Base-by-base conservation (phyloP, 129 eudicot species). In the Artemisia tridentata region DNA sequence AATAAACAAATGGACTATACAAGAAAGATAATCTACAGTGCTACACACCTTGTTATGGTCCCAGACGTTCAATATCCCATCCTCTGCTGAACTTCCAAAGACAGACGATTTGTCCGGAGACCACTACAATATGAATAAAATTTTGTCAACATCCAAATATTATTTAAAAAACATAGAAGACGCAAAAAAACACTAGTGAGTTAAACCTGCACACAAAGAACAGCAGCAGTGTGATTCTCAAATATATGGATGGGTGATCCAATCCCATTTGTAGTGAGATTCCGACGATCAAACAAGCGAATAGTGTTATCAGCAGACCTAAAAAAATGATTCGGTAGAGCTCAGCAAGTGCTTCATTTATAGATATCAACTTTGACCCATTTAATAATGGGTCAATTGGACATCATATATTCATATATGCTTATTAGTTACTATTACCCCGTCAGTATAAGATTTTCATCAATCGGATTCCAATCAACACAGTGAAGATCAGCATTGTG, bases 61-160 rank as follows among this genome's bases (percentile, higher is more conserved):
- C 98, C 96, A 89, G 20, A 89, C 79, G 75, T 89, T 93, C 67
- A 89, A 70, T 21, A 84, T 67, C 59, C 92, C 95, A 82, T 89
- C 96, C 83, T 89, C 96, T 25, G 98, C 95, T 38, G 96, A 89
- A 77, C 95, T 93, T 65, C 98, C 96, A 78, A 93, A 93, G 73
- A 93, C 87, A 59, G 96, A 89, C 47, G 97, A 79, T 55, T 86
- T 93, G 75, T 88, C 87, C 7, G 98, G 97, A 63, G 96, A 89
- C 98, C 99, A 93, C 79, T 72, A 57, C 60, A 10, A 60, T 25
- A 47, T 7, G 5, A 3, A 15, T n/a, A 59, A 2, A 21, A 3
- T 13, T 0, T 38, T 38, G 31, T 68, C 20, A 69, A 13, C 19
- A 59, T 68, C 34, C 16, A 15, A 41, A 76, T 38, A 65, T 3